Evolutionary conservation across 805 yeast genomes (phyloP), one percentile per base, ranked within the genome.

Genomic region (Clavispora carvajalis): DNA sequence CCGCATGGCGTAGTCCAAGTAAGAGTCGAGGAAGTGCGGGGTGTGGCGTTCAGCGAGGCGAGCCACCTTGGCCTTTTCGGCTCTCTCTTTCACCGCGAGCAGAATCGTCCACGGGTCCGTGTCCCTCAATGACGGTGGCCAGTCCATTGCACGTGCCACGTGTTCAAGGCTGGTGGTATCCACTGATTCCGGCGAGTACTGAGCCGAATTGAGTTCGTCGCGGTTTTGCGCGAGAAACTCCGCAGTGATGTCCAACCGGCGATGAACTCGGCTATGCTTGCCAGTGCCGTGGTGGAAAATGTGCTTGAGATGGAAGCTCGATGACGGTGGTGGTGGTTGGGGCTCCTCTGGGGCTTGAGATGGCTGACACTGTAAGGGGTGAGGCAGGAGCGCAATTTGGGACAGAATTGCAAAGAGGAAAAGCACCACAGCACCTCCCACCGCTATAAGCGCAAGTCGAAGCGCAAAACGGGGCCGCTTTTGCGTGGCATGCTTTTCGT

Each of bases 11-110:
- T 73, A 80, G 13, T 74, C 70, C 34, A 85, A 57, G 55, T 82
- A 85, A 2, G 82, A 71, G 53, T 84, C 89, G 41, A 86, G 65
- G 54, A 74, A 77, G 33, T 76, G 79, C 0, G 90, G 90, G 34
- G 59, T 55, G 50, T 67, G 69, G 22, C 73, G 58, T 31, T 67
- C 64, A 34, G 53, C 55, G 15, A 69, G 53, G 33, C 73, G 51
- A 12, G 39, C 47, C 8, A 51, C 58, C 22, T 39, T 51, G 16
- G 55, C 56, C 15, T 43, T 54, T 15, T 46, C 28, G 3, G 40
- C 24, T 6, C 58, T 33, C 17, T 51, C 41, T 36, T 46, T 53
- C 11, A 64, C 48, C 7, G 69, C 65, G 7, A 72, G 55, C 30
- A 49, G 36, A 3, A 64, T 58, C 2, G 60, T 58, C 65, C 70